Evolutionary conservation across 2,329 filamentous ascomycete species (phyloP).

Genomic region (Ilyonectria robusta): DNA sequence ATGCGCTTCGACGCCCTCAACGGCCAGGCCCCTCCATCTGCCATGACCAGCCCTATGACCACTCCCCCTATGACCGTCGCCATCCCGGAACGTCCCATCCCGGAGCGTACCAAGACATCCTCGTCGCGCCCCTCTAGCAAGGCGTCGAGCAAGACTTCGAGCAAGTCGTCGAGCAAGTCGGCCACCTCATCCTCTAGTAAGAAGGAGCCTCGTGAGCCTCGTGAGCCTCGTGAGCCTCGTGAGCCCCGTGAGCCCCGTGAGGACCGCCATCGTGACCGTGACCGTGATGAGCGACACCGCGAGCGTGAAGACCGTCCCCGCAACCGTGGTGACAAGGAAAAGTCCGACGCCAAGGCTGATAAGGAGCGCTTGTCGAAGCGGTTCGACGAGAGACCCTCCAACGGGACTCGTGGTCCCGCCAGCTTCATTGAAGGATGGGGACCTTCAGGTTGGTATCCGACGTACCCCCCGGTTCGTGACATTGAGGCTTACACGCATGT

Average conservation of each 20-base stretch:
- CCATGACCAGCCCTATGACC: slow-evolving; percentile 45
- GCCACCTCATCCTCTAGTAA: slow-evolving; percentile 42
- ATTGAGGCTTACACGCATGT: slow-evolving; percentile 47
- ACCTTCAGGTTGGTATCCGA: slow-evolving; percentile 49
- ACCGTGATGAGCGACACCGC: slow-evolving; percentile 38
- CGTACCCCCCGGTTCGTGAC: slow-evolving; percentile 44
- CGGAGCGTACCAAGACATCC: slow-evolving; percentile 47
- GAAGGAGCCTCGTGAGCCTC: slow-evolving; percentile 41
- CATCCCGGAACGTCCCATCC: slow-evolving; percentile 34
- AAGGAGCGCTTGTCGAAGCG: slow-evolving; percentile 56
- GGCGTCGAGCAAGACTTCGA: slow-evolving; percentile 49
- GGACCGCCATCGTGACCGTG: slow-evolving; percentile 37
- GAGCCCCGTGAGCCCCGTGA: slow-evolving; percentile 30
- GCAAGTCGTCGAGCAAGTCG: slow-evolving; percentile 37
- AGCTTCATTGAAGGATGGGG: slow-evolving; percentile 55
- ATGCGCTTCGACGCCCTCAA: slow-evolving; percentile 49
- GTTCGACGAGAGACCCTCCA: slow-evolving; percentile 54
- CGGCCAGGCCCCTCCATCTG: slow-evolving; percentile 39
- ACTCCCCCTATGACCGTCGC: slow-evolving; percentile 41
- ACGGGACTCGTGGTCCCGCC: slow-evolving; percentile 49
- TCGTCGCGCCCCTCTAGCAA: slow-evolving; percentile 48
- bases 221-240: slow-evolving; percentile 3
- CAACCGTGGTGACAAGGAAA: slow-evolving; percentile 44
- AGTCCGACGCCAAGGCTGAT: slow-evolving; percentile 50
- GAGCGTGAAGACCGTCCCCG: slow-evolving; percentile 45